A percentile compares a stretch with the other conserved stretches of the same genome.
Evolutionary conservation across 495 filamentous ascomycete genomes (phyloP).

Genomic region (Cercophora scortea): DNA sequence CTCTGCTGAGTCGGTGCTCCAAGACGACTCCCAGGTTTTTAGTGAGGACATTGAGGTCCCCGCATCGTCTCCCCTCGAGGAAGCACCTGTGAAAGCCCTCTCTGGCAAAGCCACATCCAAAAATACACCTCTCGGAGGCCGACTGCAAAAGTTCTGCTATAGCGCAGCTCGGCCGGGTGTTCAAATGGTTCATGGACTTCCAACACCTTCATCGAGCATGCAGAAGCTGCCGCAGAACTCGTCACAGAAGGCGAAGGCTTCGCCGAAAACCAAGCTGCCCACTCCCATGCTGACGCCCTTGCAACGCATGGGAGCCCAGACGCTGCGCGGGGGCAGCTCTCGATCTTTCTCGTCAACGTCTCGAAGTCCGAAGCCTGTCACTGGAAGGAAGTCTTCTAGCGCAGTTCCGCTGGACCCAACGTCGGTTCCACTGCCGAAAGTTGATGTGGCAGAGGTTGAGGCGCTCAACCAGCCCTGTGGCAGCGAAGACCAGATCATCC

Average conservation of each 20-base stretch:
- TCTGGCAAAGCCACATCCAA: neutral
- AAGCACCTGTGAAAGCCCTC: neutral
- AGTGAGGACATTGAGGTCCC: constrained; percentile 20
- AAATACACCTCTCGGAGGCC: constrained; percentile 7
- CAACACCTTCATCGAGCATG: constrained; percentile 23
- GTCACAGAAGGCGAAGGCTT: constrained; percentile 14
- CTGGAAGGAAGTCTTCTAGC: constrained; percentile 9
- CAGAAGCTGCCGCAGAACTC: constrained; percentile 8
- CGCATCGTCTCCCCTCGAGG: constrained; percentile 14
- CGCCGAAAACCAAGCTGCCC: constrained; percentile 12
- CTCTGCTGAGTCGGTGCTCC: too few relatives aligned
- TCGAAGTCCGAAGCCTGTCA: constrained; percentile 16
- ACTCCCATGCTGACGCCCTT: constrained; percentile 32
- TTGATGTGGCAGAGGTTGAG: constrained; percentile 31
- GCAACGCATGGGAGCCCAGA: constrained; percentile 40
- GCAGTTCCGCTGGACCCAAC: constrained; percentile 32
- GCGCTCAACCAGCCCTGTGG: constrained; percentile 40
- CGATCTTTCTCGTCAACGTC: neutral
- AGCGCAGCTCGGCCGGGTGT: constrained; percentile 8
- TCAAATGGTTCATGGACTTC: constrained; percentile 20
- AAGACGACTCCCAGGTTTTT: neutral
- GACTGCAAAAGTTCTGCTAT: constrained; percentile 18
- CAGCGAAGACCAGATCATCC: constrained; percentile 70
- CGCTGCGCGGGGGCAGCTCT: constrained; percentile 18
- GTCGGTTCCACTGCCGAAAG: constrained; percentile 32